Percentiles rank a stretch among this genome's conserved stretches.
Conservation (phyloP, 495 filamentous ascomycete species). For the Evansstolkia leycettana region DNA sequence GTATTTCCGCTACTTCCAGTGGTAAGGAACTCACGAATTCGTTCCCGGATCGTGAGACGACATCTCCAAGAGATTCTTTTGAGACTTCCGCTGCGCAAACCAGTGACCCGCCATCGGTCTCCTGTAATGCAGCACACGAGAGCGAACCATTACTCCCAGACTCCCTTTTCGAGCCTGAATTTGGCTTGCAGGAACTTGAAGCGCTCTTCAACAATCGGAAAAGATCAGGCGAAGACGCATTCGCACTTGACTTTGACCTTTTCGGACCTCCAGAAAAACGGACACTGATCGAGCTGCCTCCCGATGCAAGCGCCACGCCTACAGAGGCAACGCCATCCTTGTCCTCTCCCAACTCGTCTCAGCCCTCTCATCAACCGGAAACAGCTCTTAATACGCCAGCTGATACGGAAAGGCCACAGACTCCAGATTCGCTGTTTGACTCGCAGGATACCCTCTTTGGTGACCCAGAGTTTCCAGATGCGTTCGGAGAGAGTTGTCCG, state of each 20-base stretch:
- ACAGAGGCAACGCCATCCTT: conserved; percentile 12
- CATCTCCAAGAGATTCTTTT: not conserved
- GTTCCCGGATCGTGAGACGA: not conserved
- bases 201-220: conserved; percentile 10
- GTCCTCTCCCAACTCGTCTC: conserved; percentile 10
- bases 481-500: not conserved
- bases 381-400: conserved; percentile 8
- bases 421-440: conserved; percentile 12
- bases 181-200: conserved; percentile 10
- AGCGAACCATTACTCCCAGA: conserved; percentile 6
- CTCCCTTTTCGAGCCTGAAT: conserved; percentile 11
- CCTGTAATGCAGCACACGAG: not conserved
- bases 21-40: not conserved
- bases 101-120: not conserved
- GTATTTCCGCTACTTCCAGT: not conserved
- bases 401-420: conserved; percentile 6
- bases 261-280: conserved; percentile 9
- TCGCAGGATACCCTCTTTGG: conserved; percentile 11
- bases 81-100: not conserved
- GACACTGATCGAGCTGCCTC: conserved; percentile 4
- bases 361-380: conserved; percentile 5
- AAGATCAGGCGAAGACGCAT: conserved; percentile 12
- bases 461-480: conserved; percentile 5
- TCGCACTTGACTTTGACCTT: conserved; percentile 6
- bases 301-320: conserved; percentile 1